phyloP scores from a whole-genome alignment of 2,329 filamentous ascomycete genomes.

The Cladosporium sp. region DNA sequence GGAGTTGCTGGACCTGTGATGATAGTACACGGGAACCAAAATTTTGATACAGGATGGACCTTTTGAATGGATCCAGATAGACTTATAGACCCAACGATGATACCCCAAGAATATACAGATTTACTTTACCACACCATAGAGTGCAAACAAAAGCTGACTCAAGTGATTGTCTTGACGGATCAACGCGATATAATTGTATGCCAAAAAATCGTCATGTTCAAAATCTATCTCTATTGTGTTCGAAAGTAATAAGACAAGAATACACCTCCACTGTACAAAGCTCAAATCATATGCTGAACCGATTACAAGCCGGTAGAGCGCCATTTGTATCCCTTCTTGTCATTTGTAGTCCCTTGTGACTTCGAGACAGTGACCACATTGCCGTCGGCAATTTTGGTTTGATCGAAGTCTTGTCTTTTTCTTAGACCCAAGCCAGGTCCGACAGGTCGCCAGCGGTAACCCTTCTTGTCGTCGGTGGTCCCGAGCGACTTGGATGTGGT shows the following conservation, averaged over 20 bases:
- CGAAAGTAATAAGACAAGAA: too few relatives aligned
- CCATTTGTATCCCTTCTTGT: neutral
- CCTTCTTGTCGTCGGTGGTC: neutral
- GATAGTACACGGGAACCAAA: neutral
- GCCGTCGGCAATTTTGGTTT: neutral
- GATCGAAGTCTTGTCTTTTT: neutral
- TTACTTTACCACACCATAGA: neutral
- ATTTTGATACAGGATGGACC: slow-evolving; percentile 6
- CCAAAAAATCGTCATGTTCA: too few relatives aligned
- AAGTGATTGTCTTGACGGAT: too few relatives aligned
- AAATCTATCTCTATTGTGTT: too few relatives aligned
- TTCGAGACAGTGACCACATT: neutral
- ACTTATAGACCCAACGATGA: slow-evolving; percentile 5
- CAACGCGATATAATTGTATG: too few relatives aligned
- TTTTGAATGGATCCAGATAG: slow-evolving; percentile 5
- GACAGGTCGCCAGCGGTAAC: neutral
- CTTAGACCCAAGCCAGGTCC: neutral
- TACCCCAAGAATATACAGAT: slow-evolving; percentile 8
- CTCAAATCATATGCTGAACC: too few relatives aligned
- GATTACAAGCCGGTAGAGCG: neutral
- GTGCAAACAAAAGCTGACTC: too few relatives aligned
- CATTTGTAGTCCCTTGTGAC: neutral
- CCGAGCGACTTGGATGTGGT: neutral
- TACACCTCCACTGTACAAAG: too few relatives aligned
- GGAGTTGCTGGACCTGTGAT: slow-evolving; percentile 21